Percentiles rank a stretch among this genome's conserved stretches.
Evolutionary conservation across 1,139 yeast species (phyloP).

Genomic region (Yamadazyma mexicana): DNA sequence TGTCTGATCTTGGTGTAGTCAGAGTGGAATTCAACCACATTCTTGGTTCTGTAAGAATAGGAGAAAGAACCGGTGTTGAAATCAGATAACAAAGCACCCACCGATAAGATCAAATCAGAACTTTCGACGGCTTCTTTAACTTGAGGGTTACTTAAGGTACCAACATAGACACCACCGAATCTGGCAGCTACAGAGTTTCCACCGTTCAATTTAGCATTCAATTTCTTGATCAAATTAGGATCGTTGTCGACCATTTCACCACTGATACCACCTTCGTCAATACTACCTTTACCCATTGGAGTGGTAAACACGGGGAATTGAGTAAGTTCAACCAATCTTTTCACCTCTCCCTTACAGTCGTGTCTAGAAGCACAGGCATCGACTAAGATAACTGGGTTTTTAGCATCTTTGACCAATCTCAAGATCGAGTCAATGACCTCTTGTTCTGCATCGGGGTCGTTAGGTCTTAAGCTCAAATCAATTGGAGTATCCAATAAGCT

Average conservation of each 20-base stretch:
- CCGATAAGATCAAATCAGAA: slow-evolving; percentile 73
- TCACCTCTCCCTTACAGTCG: slow-evolving; percentile 62
- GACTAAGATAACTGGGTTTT: slow-evolving; percentile 72
- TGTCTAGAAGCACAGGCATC: slow-evolving; percentile 90
- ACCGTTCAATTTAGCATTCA: slow-evolving; percentile 24
- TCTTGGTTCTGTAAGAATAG: slow-evolving; percentile 75
- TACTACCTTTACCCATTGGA: slow-evolving; percentile 87
- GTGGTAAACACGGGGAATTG: slow-evolving; percentile 84
- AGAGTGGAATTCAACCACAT: slow-evolving; percentile 87
- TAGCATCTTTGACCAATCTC: slow-evolving; percentile 52
- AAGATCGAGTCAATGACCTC: slow-evolving; percentile 66
- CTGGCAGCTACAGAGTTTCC: slow-evolving; percentile 49
- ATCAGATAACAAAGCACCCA: slow-evolving; percentile 84
- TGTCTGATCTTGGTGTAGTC: slow-evolving; percentile 75
- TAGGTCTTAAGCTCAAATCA: slow-evolving; percentile 59
- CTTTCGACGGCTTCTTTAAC: slow-evolving; percentile 75
- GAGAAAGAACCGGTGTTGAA: slow-evolving; percentile 90
- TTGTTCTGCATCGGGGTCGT: slow-evolving; percentile 67
- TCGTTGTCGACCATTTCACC: slow-evolving; percentile 28
- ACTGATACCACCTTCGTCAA: slow-evolving; percentile 57
- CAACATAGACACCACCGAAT: slow-evolving; percentile 87
- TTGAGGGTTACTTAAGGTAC: slow-evolving; percentile 72
- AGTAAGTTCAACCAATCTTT: slow-evolving; percentile 61
- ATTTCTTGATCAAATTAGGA: slow-evolving; percentile 25
- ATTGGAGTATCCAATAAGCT: slow-evolving; percentile 60